A percentile compares a stretch with the other conserved stretches of the same genome.
Evolutionary conservation across 1,139 yeast genomes (phyloP).

Genomic region (Geotrichum histeridarum): DNA sequence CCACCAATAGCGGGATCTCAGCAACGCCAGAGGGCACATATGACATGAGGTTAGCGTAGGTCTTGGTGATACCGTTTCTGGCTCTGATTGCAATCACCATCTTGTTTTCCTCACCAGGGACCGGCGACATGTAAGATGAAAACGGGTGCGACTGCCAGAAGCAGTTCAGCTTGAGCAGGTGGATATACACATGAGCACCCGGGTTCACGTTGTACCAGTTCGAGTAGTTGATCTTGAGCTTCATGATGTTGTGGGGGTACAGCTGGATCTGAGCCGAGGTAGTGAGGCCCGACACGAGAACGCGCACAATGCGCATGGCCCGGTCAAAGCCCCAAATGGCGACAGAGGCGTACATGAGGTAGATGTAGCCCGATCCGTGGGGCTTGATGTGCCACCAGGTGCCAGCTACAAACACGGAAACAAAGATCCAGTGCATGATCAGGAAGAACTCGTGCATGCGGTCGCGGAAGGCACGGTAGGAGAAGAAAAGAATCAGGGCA

Average conservation of each 20-base stretch:
- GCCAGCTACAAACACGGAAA: constrained; percentile 41
- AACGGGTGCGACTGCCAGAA: constrained; percentile 67
- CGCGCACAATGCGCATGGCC: constrained; percentile 35
- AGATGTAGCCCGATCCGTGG: constrained; percentile 39
- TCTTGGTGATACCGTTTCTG: constrained; percentile 33
- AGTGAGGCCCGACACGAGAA: constrained; percentile 40
- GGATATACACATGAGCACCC: constrained; percentile 56
- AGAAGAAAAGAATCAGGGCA: constrained; percentile 44
- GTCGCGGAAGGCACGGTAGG: constrained; percentile 50
- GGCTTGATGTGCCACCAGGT: constrained; percentile 42
- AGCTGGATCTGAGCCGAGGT: constrained; percentile 37
- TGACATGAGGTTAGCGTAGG: constrained; percentile 19
- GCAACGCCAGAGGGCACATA: neutral
- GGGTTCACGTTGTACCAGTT: constrained; percentile 44
- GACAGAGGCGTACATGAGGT: constrained; percentile 39
- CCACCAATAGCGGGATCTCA: constrained; percentile 40
- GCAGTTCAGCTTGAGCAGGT: constrained; percentile 47
- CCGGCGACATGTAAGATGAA: constrained; percentile 42
- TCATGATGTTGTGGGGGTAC: constrained; percentile 28
- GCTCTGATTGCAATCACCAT: constrained; percentile 36
- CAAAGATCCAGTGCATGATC: constrained; percentile 48
- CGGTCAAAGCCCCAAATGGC: constrained; percentile 42
- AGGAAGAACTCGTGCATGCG: constrained; percentile 61
- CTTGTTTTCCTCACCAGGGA: constrained; percentile 25
- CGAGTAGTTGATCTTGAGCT: constrained; percentile 29